Base-by-base conservation (phyloP, 257 asterid species). In the Lithospermum erythrorhizon region DNA sequence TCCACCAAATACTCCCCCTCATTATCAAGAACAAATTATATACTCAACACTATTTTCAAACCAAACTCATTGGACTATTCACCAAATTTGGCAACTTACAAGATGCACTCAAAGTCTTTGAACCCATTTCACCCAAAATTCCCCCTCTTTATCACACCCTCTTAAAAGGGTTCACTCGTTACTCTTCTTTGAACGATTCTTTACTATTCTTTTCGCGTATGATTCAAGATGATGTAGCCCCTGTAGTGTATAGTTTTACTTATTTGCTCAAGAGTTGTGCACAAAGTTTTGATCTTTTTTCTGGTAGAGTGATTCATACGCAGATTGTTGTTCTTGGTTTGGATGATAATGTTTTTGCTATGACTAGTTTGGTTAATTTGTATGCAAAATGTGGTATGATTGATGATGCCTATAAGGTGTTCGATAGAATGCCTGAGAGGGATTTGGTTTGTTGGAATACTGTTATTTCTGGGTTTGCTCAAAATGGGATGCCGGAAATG, bases 401-500 rank as follows among this genome's bases (percentile, higher is more conserved):
- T 58, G 72, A 67, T 0, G 90, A 88, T 61, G 94, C 98, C 6
- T 78, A 63, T 66, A 83, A 83, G 80, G 64, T 91, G 96, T 91
- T 91, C 52, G 94, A 69, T 56, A 84, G 88, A 83, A 88, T 91
- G 95, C 85, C 86, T 48, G 82, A 72, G 19, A 84, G 88, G 68
- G 98, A 91, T 64, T 73, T 86, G 76, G 89, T 83, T 58, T 83
- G 90, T 59, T 91, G 95, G 96, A 91, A 91, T 68, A 81, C 95
- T 0, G 82, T 91, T 65, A 73, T 86, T 65, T 78, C 86, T 0
- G 95, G 94, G 22, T 82, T 73, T 69, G 71, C 88, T 0, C 94
- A 88, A 65, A 91, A 91, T 58, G 90, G 95, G 65, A 75, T 79
- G 93, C 65, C 86, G 2, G 75, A 61, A 51, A 80, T 27, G 70